These are phyloP conservation scores for Yarrowia yakushimensis DNA, from an alignment of 805 yeast species.

Conservation along the genomic window DNA sequence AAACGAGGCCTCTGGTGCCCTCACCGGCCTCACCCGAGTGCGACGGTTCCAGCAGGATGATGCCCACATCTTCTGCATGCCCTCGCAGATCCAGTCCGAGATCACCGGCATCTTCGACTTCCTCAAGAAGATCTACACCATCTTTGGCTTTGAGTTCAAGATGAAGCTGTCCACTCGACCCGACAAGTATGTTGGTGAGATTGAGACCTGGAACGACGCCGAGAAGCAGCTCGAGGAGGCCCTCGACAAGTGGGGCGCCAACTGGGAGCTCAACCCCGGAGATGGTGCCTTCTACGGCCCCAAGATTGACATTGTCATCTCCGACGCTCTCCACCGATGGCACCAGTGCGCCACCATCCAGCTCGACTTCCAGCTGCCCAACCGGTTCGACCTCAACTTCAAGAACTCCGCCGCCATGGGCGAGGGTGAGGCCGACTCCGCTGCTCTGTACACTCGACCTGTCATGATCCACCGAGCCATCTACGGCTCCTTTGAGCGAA, in stretches of 20 bases:
- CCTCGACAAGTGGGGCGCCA: conserved; percentile 77
- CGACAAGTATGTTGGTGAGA: conserved; percentile 90
- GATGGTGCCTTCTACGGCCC: conserved; percentile 98
- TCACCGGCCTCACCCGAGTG: conserved; percentile 92
- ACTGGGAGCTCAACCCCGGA: conserved; percentile 93
- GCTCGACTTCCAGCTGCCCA: conserved; percentile 96
- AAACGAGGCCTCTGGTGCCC: conserved; percentile 93
- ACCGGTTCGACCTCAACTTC: conserved; percentile 86
- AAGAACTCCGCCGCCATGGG: conserved; percentile 44
- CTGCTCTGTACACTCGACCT: conserved; percentile 61
- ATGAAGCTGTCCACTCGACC: conserved; percentile 98
- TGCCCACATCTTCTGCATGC: conserved; percentile 95
- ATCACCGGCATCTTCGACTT: conserved; percentile 82
- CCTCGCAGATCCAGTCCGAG: conserved; percentile 84
- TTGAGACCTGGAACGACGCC: conserved; percentile 91
- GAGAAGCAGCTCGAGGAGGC: conserved; percentile 81
- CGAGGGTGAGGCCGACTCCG: conserved; percentile 36
- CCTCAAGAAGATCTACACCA: conserved; percentile 79
- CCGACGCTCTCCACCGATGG: conserved; percentile 94
- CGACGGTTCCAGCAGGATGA: conserved; percentile 99
- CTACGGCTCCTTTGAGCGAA: conserved; percentile 96
- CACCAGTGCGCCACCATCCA: conserved; percentile 99
- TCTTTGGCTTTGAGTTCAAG: conserved; percentile 90
- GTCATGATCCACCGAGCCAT: conserved; percentile 99
- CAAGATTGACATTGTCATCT: conserved; percentile 92